Evolutionary conservation across 169 alveolate species (phyloP).

Genomic region (Plasmodium adleri): DNA sequence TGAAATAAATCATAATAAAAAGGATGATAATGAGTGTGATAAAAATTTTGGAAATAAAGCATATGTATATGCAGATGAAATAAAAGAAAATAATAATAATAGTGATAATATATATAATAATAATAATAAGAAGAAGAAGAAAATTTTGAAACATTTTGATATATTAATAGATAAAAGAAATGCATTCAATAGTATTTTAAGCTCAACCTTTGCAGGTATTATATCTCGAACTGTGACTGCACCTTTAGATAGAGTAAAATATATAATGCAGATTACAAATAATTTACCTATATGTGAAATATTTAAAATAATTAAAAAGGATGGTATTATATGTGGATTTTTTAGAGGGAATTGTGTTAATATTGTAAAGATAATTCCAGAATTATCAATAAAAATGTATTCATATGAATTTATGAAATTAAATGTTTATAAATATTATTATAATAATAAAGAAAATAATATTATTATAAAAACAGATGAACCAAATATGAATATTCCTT

Average conservation of each 20-base stretch:
- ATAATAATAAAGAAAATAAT: background rate
- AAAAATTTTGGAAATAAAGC: too few species aligned
- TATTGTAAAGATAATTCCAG: constrained; percentile 65
- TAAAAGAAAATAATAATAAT: too few species aligned
- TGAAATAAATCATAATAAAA: too few species aligned
- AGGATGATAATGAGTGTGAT: too few species aligned
- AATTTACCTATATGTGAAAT: constrained; percentile 52
- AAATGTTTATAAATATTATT: constrained; percentile 58
- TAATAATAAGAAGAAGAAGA: background rate
- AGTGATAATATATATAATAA: background rate
- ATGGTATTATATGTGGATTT: constrained; percentile 56
- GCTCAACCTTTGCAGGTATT: constrained; percentile 61
- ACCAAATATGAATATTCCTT: constrained; percentile 29
- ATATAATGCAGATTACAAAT: constrained; percentile 64
- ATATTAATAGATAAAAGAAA: constrained; percentile 39
- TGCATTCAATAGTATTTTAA: constrained; percentile 52
- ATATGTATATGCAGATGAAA: too few species aligned
- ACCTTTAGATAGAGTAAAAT: constrained; percentile 64
- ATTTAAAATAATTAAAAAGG: constrained; percentile 58
- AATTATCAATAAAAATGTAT: constrained; percentile 67
- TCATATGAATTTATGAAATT: constrained; percentile 60
- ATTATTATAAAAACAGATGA: background rate
- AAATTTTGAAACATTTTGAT: background rate
- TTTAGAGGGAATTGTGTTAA: constrained; percentile 72
- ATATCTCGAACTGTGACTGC: constrained; percentile 59